Evolutionary conservation across 352 stramenopile species (phyloP), one percentile per base, ranked within the genome.

Genomic region (Thalassiosira pacifica): DNA sequence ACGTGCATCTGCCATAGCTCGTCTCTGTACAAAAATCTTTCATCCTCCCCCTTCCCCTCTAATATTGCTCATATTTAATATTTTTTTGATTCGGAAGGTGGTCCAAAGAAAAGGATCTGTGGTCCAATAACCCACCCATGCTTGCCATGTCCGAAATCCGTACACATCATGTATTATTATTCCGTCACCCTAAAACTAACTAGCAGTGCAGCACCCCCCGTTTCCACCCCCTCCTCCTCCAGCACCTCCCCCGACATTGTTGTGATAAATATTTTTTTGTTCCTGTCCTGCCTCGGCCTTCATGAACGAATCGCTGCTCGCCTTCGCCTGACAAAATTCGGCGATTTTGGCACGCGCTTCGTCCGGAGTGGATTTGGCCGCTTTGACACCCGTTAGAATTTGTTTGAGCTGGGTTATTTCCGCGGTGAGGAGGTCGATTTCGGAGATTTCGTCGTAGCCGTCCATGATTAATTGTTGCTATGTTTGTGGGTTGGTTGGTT

Each of bases 401-500:
- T 72, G 26, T 76, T 87, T 83, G 31, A 87, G 73, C 16, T 79
- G 26, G 32, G 68, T 24, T 19, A 87, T 79, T 79, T 83, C 66
- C 18, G 42, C n/a, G 59, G 70, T 83, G 29, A 87, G 80, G 24
- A 55, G 22, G 9, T 87, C 68, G 64, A 83, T 63, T 72, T 83
- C 59, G 67, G 73, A 64, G 31, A 42, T 11, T 77, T 87, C 80
- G 6, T 72, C 73, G 45, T 72, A n/a, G n/a, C n/a, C 6, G 22
- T 76, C 80, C 37, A 48, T 48, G n/a, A n/a, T n/a, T n/a, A n/a
- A n/a, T n/a, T n/a, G n/a, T n/a, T n/a, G n/a, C n/a, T n/a, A n/a
- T n/a, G n/a, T n/a, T n/a, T n/a, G n/a, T n/a, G n/a, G n/a, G n/a
- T n/a, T n/a, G n/a, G n/a, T n/a, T n/a, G n/a, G n/a, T n/a, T n/a